Base-by-base conservation (phyloP, 352 stramenopile genomes). In the Globisporangium takayamanum region DNA sequence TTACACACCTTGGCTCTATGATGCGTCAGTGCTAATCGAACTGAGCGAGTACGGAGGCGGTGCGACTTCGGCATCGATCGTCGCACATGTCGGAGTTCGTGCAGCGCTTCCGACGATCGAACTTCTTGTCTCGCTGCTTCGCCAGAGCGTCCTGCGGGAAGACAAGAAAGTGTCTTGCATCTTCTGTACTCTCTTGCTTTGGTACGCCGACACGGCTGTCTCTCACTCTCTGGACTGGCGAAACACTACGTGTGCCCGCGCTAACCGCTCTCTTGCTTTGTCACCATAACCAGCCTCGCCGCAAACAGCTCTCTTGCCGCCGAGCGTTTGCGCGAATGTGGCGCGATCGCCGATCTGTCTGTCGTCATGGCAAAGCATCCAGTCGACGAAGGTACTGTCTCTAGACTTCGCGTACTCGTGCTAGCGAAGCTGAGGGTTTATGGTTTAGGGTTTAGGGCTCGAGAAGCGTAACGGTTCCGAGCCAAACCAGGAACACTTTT, bases 291-390 rank as follows among this genome's bases (percentile, higher is more conserved):
- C 30, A 87, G 77, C 63, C 60, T 87, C 62, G 74, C 73, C 46
- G 73, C 77, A 16, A 74, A 82, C 55, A 82, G 73, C 55, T 53
- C 67, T 16, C 63, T 65, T 5, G 74, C 67, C 25, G 74, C 80
- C 3, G 65, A 72, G 16, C 64, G 60, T 42, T 56, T 89, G 18
- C 73, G 80, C 3, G 57, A 78, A n/a, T 46, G 74, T 50, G 76
- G 73, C 49, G 78, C 68, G 8, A 87, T 90, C n/a, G 62, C 74
- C 2, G 80, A 90, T 50, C 57, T 90, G 0, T 90, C 80, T 5
- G 67, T 88, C 5, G 69, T 83, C 11, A 86, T 90, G 78, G 80
- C 78, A 10, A 90, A 87, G 53, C 86, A 87, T 64, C 80, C 80
- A 15, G 63, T 75, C 2, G 76, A 88, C 45, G 80, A 88, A 76